Evolutionary conservation across 2,329 filamentous ascomycete genomes (phyloP).

Genomic region (Fusarium sacchari): DNA sequence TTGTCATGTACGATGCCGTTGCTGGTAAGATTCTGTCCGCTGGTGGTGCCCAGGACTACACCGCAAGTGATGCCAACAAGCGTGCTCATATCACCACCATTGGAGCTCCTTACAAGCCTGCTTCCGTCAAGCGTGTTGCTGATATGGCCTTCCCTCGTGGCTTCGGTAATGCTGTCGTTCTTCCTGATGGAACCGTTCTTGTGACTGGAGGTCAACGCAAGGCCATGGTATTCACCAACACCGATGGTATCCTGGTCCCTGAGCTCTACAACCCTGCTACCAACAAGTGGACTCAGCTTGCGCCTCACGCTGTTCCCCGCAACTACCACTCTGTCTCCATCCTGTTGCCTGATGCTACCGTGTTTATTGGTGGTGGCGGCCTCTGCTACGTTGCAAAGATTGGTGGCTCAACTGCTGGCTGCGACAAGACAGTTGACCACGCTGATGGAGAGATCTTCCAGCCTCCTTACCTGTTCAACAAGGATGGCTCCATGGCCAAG

Average conservation of each 20-base stretch:
- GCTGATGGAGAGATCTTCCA: conserved; percentile 65
- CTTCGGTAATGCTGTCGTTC: conserved; percentile 56
- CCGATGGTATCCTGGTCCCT: conserved; percentile 51
- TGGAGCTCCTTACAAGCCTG: conserved; percentile 33
- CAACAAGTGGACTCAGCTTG: conserved; percentile 52
- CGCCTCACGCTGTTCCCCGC: conserved; percentile 53
- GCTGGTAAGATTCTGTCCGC: conserved; percentile 64
- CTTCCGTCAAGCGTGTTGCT: conserved; percentile 21
- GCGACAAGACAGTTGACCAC: conserved; percentile 56
- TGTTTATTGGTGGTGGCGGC: conserved; percentile 63
- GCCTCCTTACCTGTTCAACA: conserved; percentile 64
- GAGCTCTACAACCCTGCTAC: conserved; percentile 59
- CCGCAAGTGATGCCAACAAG: conserved; percentile 50
- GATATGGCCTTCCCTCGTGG: conserved; percentile 52
- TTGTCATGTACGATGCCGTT: conserved; percentile 66
- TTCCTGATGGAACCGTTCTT: conserved; percentile 58
- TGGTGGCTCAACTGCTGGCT: conserved; percentile 43
- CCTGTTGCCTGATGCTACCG: conserved; percentile 60
- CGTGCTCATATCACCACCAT: conserved; percentile 62
- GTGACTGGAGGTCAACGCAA: conserved; percentile 50
- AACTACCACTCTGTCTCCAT: conserved; percentile 62
- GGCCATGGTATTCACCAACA: conserved; percentile 57
- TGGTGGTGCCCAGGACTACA: conserved; percentile 59
- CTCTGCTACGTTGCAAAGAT: conserved; percentile 54
- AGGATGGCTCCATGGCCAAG: conserved; percentile 51